A percentile compares a stretch with the other conserved stretches of the same genome.
These are phyloP conservation scores for Apiotrichum akiyoshidainum DNA, from an alignment of 1,284 basidiomycete genomes.

Conservation along the genomic window DNA sequence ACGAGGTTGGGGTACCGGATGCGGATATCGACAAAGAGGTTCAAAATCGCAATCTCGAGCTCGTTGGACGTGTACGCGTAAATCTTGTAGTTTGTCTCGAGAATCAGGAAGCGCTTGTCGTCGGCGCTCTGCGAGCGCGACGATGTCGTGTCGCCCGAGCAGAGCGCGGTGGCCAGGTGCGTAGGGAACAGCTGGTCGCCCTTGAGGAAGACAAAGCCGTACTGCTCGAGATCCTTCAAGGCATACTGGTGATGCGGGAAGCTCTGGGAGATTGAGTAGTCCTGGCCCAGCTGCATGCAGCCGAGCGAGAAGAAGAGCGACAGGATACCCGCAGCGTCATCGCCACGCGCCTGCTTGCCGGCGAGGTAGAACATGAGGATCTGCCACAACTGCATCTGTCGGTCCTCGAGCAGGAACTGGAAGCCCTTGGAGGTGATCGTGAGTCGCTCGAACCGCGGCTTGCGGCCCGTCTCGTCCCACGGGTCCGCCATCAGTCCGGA, in stretches of 20 bases:
- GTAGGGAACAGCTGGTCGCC: slow-evolving; percentile 83
- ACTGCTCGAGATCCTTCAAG: slow-evolving; percentile 86
- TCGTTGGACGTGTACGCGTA: slow-evolving; percentile 99
- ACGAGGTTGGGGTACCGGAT: slow-evolving; percentile 95
- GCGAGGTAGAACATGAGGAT: slow-evolving; percentile 76
- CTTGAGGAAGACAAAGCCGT: slow-evolving; percentile 76
- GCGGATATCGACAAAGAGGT: slow-evolving; percentile 87
- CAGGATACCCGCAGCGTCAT: slow-evolving; percentile 91
- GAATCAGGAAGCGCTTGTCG: slow-evolving; percentile 83
- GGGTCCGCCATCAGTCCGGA: slow-evolving; percentile 77
- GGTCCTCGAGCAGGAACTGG: slow-evolving; percentile 91
- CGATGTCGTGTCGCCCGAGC: slow-evolving; percentile 58
- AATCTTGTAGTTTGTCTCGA: slow-evolving; percentile 97
- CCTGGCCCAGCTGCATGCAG: slow-evolving; percentile 89
- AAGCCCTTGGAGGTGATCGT: slow-evolving; percentile 95
- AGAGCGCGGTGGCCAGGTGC: slow-evolving; percentile 90
- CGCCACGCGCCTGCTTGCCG: slow-evolving; percentile 64
- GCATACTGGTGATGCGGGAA: slow-evolving; percentile 67
- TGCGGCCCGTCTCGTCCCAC: slow-evolving; percentile 27
- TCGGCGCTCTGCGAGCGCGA: slow-evolving; percentile 53
- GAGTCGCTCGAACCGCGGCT: slow-evolving; percentile 51
- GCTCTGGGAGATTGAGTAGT: slow-evolving; percentile 81
- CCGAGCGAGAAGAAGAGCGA: slow-evolving; percentile 94
- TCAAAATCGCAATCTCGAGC: slow-evolving; percentile 91
- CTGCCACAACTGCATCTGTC: slow-evolving; percentile 98